Percentiles rank a stretch among this genome's conserved stretches.
Conservation (phyloP, 768 basidiomycete species). For the Suillus variegatus region DNA sequence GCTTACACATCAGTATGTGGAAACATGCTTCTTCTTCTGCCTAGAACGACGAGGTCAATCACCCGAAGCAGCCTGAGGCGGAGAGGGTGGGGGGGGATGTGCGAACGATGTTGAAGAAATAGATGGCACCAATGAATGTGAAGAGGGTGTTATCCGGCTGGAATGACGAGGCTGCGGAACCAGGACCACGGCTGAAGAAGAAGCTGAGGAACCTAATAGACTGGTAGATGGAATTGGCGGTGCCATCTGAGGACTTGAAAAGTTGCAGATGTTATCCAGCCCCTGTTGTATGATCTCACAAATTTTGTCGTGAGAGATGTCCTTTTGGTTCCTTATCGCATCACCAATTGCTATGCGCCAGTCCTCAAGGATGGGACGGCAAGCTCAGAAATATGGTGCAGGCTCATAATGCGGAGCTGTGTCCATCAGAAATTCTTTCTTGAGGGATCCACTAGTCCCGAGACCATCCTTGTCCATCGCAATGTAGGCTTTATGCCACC, state of each 20-base stretch:
- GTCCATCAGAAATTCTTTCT: background rate
- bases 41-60: too few species aligned
- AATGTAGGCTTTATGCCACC: background rate
- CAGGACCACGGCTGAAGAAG: too few species aligned
- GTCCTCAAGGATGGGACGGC: background rate
- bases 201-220: too few species aligned
- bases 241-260: background rate
- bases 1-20: too few species aligned
- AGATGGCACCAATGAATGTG: too few species aligned
- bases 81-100: too few species aligned
- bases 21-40: too few species aligned
- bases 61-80: too few species aligned
- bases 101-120: too few species aligned
- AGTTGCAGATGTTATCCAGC: background rate
- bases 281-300: background rate
- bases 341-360: background rate
- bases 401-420: background rate
- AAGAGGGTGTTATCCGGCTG: too few species aligned
- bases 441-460: background rate
- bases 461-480: background rate
- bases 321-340: background rate
- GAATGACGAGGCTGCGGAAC: too few species aligned
- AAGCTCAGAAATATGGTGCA: background rate
- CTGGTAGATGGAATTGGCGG: too few species aligned
- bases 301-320: background rate